These are phyloP conservation scores for Hypericum androsaemum DNA, from an alignment of 345 rosid genomes.

Conservation along the genomic window DNA sequence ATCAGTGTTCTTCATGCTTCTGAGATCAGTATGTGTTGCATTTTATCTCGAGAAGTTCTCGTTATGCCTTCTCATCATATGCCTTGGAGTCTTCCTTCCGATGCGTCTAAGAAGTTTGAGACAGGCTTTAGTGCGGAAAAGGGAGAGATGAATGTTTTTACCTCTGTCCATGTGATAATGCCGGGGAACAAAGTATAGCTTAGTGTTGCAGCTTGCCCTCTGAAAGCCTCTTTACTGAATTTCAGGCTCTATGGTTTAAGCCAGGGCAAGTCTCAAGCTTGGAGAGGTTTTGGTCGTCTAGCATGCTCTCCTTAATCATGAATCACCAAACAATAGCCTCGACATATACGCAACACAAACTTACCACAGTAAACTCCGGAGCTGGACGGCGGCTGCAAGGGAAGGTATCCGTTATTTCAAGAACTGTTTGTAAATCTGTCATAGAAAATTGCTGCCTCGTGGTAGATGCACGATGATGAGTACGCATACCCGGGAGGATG, in stretches of 20 bases:
- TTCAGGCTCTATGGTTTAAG: conserved; percentile 2
- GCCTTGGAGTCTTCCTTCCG: conserved; percentile 30
- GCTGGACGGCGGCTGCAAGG: too few species aligned
- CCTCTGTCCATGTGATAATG: conserved; percentile 40
- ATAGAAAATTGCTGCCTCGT: too few species aligned
- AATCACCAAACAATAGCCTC: not conserved
- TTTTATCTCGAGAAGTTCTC: conserved; percentile 26
- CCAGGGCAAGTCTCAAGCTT: not conserved
- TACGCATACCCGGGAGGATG: too few species aligned
- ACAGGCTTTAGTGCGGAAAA: conserved; percentile 31
- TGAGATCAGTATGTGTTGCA: conserved; percentile 22
- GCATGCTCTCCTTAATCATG: not conserved
- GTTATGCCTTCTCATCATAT: conserved; percentile 20
- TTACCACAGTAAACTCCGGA: too few species aligned
- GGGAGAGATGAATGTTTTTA: conserved; percentile 34
- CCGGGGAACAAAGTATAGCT: not conserved
- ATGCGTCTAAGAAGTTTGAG: conserved; percentile 28
- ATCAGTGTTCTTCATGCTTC: conserved; percentile 22
- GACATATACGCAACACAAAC: too few species aligned
- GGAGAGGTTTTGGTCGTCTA: conserved; percentile 11
- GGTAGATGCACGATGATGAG: too few species aligned
- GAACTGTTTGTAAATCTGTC: too few species aligned
- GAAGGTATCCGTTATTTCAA: too few species aligned
- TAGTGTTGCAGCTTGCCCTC: not conserved
- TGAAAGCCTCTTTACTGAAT: not conserved